phyloP scores from a whole-genome alignment of 345 rosid species.

The Rhodomyrtus tomentosa region DNA sequence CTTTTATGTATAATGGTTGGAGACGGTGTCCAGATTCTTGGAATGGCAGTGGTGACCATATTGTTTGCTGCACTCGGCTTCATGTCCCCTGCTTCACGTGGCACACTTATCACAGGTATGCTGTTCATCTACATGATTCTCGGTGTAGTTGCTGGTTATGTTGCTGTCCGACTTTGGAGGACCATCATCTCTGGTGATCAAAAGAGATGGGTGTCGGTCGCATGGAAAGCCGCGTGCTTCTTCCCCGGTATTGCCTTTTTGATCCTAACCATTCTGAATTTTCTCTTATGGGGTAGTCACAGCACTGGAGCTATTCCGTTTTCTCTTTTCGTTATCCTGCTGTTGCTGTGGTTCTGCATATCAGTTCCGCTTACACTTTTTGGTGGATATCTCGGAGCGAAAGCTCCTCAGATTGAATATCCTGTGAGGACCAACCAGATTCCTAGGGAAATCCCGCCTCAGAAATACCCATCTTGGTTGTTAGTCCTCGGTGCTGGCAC shows the following conservation, averaged over 20 bases:
- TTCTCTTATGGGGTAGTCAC: conserved; percentile 16
- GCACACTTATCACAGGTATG: conserved; percentile 17
- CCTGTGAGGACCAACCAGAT: conserved; percentile 16
- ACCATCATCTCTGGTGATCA: conserved; percentile 10
- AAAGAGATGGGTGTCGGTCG: conserved; percentile 12
- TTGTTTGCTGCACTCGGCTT: conserved; percentile 9
- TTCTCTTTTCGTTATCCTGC: conserved; percentile 11
- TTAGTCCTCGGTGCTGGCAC: conserved; percentile 14
- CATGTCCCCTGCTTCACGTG: conserved; percentile 19
- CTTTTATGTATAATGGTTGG: conserved; percentile 14
- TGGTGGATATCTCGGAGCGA: conserved; percentile 18
- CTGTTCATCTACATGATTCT: conserved; percentile 19
- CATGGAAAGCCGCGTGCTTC: conserved; percentile 14
- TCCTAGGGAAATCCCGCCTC: conserved; percentile 16
- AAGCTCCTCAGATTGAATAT: conserved; percentile 12
- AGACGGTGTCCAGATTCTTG: conserved; percentile 16
- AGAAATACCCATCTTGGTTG: conserved; percentile 17
- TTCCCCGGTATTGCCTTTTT: conserved; percentile 15
- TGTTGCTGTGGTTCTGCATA: conserved; percentile 17
- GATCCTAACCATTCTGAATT: conserved; percentile 9
- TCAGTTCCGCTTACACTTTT: conserved; percentile 17
- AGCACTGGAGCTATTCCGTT: conserved; percentile 17
- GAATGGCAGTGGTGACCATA: conserved; percentile 15
- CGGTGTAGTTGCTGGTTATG: conserved; percentile 10
- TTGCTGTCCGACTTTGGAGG: conserved; percentile 16